A percentile compares a stretch with the other conserved stretches of the same genome.
Evolutionary conservation across 192 early-diverging fungal genomes (phyloP).

Genomic region (Mortierella hygrophila): DNA sequence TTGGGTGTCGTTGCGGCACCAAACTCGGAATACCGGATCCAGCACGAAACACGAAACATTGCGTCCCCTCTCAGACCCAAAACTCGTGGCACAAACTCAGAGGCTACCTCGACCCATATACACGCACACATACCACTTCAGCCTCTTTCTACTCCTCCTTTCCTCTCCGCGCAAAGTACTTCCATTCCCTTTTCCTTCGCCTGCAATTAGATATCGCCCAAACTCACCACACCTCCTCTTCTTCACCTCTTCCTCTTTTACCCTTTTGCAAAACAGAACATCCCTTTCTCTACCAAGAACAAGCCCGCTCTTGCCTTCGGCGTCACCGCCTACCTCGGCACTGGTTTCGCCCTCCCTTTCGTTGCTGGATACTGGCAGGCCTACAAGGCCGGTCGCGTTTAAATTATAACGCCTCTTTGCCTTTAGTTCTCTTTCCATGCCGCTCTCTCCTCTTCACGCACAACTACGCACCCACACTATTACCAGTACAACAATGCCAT

Average conservation of each 20-base stretch:
- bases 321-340: conserved; percentile 64
- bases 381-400: conserved; percentile 56
- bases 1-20: not conserved
- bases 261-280: conserved; percentile 54
- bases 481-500: not conserved
- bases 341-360: conserved; percentile 70
- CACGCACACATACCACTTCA: not conserved
- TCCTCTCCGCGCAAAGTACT: not conserved
- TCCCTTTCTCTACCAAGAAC: conserved; percentile 73
- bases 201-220: not conserved
- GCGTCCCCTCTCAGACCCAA: not conserved
- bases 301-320: conserved; percentile 66
- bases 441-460: not conserved
- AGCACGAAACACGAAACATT: not conserved
- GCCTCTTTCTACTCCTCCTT: not conserved
- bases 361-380: conserved; percentile 57
- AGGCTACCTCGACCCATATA: not conserved
- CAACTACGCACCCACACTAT: not conserved
- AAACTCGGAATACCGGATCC: conserved; percentile 4
- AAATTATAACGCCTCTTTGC: conserved; percentile 16
- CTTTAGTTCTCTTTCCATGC: not conserved
- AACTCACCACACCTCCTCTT: not conserved
- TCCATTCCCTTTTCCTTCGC: not conserved
- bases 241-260: not conserved
- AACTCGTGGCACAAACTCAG: not conserved